Conservation (phyloP, 2,329 filamentous ascomycete genomes). For the Zopfia rhizophila region DNA sequence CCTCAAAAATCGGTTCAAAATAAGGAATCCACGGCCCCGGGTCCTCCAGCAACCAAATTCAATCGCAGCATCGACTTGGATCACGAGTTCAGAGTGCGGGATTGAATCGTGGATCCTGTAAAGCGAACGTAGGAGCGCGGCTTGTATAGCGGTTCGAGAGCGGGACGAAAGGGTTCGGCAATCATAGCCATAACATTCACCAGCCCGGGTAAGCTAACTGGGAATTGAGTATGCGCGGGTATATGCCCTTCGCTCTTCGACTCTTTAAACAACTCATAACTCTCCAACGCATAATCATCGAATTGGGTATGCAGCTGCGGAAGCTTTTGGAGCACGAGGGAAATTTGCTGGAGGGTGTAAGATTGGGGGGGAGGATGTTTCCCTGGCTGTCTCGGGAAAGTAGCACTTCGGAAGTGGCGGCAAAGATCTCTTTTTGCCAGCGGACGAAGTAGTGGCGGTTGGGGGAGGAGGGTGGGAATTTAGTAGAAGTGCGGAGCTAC, state of each 20-base stretch:
- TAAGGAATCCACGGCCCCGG: conserved; percentile 41
- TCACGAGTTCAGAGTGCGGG: conserved; percentile 47
- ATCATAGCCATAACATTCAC: conserved; percentile 21
- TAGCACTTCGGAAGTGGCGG: conserved; percentile 9
- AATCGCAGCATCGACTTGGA: conserved; percentile 48
- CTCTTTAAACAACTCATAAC: conserved; percentile 43
- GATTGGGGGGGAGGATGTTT: not conserved
- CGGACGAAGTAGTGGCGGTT: conserved; percentile 19
- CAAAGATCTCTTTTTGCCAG: conserved; percentile 21
- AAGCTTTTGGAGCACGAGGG: conserved; percentile 13
- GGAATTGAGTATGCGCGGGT: conserved; percentile 38
- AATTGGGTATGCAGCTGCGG: conserved; percentile 40
- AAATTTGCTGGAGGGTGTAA: conserved; percentile 9
- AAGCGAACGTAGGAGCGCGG: conserved; percentile 40
- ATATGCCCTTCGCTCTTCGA: conserved; percentile 44
- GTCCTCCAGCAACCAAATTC: conserved; percentile 48
- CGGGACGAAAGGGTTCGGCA: conserved; percentile 37
- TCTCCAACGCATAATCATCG: conserved; percentile 44
- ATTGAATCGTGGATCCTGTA: conserved; percentile 42
- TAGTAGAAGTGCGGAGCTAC: no score
- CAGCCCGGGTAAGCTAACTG: conserved; percentile 46
- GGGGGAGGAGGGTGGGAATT: conserved; percentile 12
- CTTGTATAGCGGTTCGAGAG: conserved; percentile 47
- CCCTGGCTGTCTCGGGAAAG: not conserved
- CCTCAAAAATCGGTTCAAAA: conserved; percentile 46